phyloP scores from a whole-genome alignment of 2,329 filamentous ascomycete species.

The Lasiodiplodia citricola region DNA sequence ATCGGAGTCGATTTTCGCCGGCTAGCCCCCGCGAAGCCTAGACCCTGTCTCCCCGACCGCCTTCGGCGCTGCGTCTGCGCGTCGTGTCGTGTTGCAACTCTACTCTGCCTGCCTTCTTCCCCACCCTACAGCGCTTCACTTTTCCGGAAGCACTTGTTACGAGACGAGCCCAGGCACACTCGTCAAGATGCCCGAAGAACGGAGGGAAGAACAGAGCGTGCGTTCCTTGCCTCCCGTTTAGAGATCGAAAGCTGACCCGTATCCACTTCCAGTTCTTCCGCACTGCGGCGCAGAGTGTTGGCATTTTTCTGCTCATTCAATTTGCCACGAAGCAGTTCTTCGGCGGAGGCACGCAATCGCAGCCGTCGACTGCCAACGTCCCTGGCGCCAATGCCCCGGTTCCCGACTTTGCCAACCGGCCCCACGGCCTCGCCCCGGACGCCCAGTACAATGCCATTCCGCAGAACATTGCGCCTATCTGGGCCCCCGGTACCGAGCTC shows the following conservation, averaged over 20 bases:
- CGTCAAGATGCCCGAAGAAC: constrained; percentile 27
- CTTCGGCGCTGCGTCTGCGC: constrained; percentile 10
- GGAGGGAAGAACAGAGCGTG: constrained; percentile 28
- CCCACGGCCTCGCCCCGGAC: constrained; percentile 51
- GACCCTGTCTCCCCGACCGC: neutral
- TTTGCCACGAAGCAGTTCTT: constrained; percentile 63
- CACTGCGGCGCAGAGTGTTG: constrained; percentile 60
- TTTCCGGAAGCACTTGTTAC: neutral
- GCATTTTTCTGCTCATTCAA: constrained; percentile 65
- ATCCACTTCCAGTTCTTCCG: constrained; percentile 36
- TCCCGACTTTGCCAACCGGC: constrained; percentile 43
- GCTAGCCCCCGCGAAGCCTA: constrained; percentile 6
- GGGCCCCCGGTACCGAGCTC: constrained; percentile 77
- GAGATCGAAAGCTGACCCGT: neutral
- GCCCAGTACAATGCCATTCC: constrained; percentile 70
- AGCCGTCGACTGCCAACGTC: constrained; percentile 29
- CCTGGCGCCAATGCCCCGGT: constrained; percentile 39
- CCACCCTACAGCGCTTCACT: neutral
- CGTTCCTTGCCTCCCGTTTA: neutral
- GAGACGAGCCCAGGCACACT: constrained; percentile 16
- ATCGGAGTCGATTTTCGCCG: constrained; percentile 12
- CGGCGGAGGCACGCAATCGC: constrained; percentile 34
- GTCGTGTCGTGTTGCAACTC: constrained; percentile 12
- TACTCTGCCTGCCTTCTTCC: neutral
- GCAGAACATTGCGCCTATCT: constrained; percentile 80